A percentile compares a stretch with the other conserved stretches of the same genome.
Conservation (phyloP, 2,329 filamentous ascomycete genomes). For the Gaeumannomyces tritici region DNA sequence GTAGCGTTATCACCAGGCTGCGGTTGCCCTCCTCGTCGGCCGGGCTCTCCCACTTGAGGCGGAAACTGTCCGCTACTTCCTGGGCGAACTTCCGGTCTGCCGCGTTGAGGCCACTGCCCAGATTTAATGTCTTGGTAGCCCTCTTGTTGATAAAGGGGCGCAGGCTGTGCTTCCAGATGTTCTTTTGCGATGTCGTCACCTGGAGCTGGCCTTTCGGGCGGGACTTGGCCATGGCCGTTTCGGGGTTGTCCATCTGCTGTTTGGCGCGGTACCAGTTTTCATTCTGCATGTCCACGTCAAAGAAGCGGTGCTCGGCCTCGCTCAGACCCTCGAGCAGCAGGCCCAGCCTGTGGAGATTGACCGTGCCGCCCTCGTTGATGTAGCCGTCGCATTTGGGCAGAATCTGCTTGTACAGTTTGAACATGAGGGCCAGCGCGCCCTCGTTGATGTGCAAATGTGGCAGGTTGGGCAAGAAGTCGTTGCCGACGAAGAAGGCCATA, state of each 20-base stretch:
- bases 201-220: constrained; percentile 53
- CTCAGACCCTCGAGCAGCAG: constrained; percentile 74
- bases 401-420: constrained; percentile 87
- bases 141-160: constrained; percentile 74
- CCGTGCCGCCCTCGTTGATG: constrained; percentile 89
- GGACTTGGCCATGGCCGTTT: constrained; percentile 54
- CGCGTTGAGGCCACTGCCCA: constrained; percentile 64
- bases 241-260: constrained; percentile 45
- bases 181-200: constrained; percentile 71
- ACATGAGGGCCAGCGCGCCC: constrained; percentile 93
- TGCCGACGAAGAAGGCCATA: constrained; percentile 98
- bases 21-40: constrained; percentile 46
- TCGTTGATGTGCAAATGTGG: constrained; percentile 98
- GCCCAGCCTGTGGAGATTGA: constrained; percentile 74
- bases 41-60: constrained; percentile 47
- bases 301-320: constrained; percentile 84
- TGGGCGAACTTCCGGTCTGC: constrained; percentile 90
- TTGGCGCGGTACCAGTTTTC: constrained; percentile 89
- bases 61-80: constrained; percentile 61
- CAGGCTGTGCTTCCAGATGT: constrained; percentile 69
- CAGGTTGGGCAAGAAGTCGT: constrained; percentile 96
- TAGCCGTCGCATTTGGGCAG: constrained; percentile 84
- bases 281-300: constrained; percentile 82
- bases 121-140: constrained; percentile 55
- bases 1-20: constrained; percentile 40